Percentiles rank a stretch among this genome's conserved stretches.
These are phyloP conservation scores for Neonectria sp. DNA, from an alignment of 2,329 filamentous ascomycete species.

Conservation along the genomic window DNA sequence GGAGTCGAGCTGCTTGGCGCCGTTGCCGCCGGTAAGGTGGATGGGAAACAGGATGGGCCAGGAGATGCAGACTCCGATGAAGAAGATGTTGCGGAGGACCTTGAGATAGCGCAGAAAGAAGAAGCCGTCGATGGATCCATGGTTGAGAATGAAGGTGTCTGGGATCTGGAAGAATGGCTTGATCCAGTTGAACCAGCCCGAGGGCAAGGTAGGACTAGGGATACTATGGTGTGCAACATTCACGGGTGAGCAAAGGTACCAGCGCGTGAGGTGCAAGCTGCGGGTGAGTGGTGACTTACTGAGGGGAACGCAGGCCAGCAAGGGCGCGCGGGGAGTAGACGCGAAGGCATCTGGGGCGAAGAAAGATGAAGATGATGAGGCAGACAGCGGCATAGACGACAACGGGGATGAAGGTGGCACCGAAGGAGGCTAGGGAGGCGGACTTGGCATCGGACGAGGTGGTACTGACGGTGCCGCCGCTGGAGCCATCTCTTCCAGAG, in stretches of 20 bases:
- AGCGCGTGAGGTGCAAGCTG: conserved; percentile 12
- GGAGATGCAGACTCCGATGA: conserved; percentile 87
- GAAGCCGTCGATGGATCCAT: conserved; percentile 93
- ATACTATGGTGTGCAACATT: conserved; percentile 56
- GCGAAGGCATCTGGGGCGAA: conserved; percentile 64
- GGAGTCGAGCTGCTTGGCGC: conserved; percentile 77
- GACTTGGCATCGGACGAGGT: conserved; percentile 51
- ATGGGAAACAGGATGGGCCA: conserved; percentile 91
- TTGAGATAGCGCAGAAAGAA: conserved; percentile 83
- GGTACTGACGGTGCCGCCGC: conserved; percentile 54
- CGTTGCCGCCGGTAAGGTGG: conserved; percentile 84
- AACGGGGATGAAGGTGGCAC: conserved; percentile 69
- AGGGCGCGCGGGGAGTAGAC: conserved; percentile 71
- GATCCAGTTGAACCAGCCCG: conserved; percentile 78
- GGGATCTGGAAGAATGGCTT: conserved; percentile 75
- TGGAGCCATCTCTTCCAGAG: conserved; percentile 52
- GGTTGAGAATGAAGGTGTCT: conserved; percentile 87
- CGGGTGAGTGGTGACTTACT: conserved; percentile 46
- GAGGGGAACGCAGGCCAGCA: conserved; percentile 61
- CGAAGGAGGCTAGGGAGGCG: conserved; percentile 54
- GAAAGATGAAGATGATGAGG: conserved; percentile 63
- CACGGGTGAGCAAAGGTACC: background rate
- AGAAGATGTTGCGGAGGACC: conserved; percentile 84
- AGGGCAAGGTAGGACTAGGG: conserved; percentile 72
- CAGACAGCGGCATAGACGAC: conserved; percentile 66